Base-by-base conservation (phyloP, 2,329 filamentous ascomycete species). In the Teratosphaeriaceae sp. region DNA sequence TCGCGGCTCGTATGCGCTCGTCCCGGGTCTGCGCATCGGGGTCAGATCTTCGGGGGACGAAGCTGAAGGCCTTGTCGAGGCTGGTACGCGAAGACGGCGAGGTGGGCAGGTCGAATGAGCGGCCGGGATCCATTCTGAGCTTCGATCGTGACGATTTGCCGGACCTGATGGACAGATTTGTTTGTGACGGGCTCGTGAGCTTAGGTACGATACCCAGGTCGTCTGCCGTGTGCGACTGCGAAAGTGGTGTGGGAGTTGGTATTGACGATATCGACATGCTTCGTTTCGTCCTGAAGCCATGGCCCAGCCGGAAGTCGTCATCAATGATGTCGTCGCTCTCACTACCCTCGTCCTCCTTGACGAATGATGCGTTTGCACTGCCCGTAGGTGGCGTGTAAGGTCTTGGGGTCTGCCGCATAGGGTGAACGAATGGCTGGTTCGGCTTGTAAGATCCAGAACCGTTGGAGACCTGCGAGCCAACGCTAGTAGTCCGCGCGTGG, bases 1-100 rank as follows among this genome's bases (percentile, higher is more conserved):
- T 70, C 4, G 74, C 72, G 34, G 73, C 74, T 42, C 73, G 71
- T 8, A 80, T 75, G 3, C 71, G 71, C 15, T 76, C 75, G 31
- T 75, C 75, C 29, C 75, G 70, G 4, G 72, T 71, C 22, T 71
- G 66, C 6, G 75, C 68, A 51, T 79, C 76, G 66, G 46, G 68
- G 44, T 73, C 74, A 3, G 67, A 61, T 27, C 63, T 43, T 13
- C 59, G 63, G 18, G 58, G 53, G 53, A 75, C 61, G 50, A 72
- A 67, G 38, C 71, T 69, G 49, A 78, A 73, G 18, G 73, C 68
- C 48, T 72, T 74, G 56, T 80, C 76, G 42, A 79, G 66, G 22
- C 75, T 78, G 24, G 73, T 73, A 34, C 76, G 68, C 2, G 74
- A 74, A 44, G 70, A 71, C 3, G 74, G 73, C 1, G 73, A 74